Percentiles rank a stretch among this genome's conserved stretches.
Conservation (phyloP, 2,329 filamentous ascomycete genomes). For the Cylindrodendrum hubeiense region DNA sequence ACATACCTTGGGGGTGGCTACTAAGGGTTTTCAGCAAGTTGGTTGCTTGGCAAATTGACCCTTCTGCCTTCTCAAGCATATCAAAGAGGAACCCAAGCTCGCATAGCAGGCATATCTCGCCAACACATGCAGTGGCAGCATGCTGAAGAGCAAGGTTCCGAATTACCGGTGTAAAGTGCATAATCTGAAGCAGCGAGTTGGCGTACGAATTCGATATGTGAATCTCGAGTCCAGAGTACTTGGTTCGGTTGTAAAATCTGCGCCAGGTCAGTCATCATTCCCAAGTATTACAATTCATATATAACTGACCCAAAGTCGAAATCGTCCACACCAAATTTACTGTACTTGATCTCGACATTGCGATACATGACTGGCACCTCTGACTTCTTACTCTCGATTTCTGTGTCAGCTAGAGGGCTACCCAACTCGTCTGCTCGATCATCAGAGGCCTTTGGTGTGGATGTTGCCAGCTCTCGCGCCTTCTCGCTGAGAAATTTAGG, state of each 20-base stretch:
- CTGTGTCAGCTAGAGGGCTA: constrained; percentile 75
- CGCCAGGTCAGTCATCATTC: constrained; percentile 29
- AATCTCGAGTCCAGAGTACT: constrained; percentile 91
- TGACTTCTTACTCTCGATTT: constrained; percentile 80
- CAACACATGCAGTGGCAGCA: constrained; percentile 85
- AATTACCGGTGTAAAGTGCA: constrained; percentile 89
- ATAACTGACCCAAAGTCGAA: constrained; percentile 86
- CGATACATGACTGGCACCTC: constrained; percentile 92
- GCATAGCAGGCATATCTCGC: constrained; percentile 88
- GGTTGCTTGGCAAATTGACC: constrained; percentile 94
- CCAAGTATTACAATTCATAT: not conserved
- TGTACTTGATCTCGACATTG: constrained; percentile 98
- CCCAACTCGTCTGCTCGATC: constrained; percentile 67
- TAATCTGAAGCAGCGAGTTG: constrained; percentile 90
- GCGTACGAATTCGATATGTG: constrained; percentile 98
- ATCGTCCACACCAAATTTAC: constrained; percentile 98
- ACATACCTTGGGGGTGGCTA: constrained; percentile 78
- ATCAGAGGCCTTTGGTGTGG: constrained; percentile 55
- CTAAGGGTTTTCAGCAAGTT: constrained; percentile 94
- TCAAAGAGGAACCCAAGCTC: constrained; percentile 97
- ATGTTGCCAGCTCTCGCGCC: constrained; percentile 74
- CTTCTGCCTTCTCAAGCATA: constrained; percentile 96
- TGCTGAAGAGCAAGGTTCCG: constrained; percentile 92
- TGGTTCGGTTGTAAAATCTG: constrained; percentile 94
- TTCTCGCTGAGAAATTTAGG: constrained; percentile 98